These are phyloP conservation scores for Beauveria brongniartii DNA, from an alignment of 2,329 filamentous ascomycete species.

Conservation along the genomic window DNA sequence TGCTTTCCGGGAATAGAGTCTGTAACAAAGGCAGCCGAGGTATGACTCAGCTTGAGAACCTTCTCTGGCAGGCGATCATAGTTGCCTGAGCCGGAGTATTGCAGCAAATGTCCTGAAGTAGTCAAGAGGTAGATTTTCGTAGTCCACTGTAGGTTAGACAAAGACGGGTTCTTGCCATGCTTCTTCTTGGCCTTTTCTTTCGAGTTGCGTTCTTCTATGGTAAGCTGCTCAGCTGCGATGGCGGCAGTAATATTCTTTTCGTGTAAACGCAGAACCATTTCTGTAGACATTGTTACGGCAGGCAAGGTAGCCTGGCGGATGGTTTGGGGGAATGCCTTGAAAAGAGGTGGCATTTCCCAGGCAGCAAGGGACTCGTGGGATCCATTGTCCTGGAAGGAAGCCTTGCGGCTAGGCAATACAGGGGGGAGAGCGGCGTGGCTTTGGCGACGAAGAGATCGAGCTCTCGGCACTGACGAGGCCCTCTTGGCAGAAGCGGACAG, in stretches of 20 bases:
- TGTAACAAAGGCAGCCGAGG: slow-evolving; percentile 72
- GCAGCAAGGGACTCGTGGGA: slow-evolving; percentile 28
- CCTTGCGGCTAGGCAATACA: neutral
- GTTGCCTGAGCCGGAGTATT: slow-evolving; percentile 63
- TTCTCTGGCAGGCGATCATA: slow-evolving; percentile 69
- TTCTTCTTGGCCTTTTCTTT: slow-evolving; percentile 15
- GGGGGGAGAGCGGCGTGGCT: neutral
- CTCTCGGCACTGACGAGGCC: neutral
- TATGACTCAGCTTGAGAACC: slow-evolving; percentile 60
- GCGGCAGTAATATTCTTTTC: slow-evolving; percentile 32
- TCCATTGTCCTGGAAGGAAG: slow-evolving; percentile 9
- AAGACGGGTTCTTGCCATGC: slow-evolving; percentile 19
- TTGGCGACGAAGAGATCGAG: neutral
- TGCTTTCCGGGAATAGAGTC: slow-evolving; percentile 73
- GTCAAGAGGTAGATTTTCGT: slow-evolving; percentile 66
- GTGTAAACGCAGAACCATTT: slow-evolving; percentile 57
- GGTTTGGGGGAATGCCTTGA: slow-evolving; percentile 80
- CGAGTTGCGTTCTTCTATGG: slow-evolving; percentile 5
- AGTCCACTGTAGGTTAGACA: slow-evolving; percentile 53
- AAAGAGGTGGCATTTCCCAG: slow-evolving; percentile 69
- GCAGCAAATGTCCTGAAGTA: slow-evolving; percentile 63
- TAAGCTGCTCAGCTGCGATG: slow-evolving; percentile 16
- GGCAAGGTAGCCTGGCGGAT: slow-evolving; percentile 66
- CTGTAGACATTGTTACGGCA: slow-evolving; percentile 58
- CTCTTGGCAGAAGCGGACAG: neutral